These are phyloP conservation scores for Anthracocystis walkeri DNA, from an alignment of 1,284 basidiomycete genomes.

Conservation along the genomic window DNA sequence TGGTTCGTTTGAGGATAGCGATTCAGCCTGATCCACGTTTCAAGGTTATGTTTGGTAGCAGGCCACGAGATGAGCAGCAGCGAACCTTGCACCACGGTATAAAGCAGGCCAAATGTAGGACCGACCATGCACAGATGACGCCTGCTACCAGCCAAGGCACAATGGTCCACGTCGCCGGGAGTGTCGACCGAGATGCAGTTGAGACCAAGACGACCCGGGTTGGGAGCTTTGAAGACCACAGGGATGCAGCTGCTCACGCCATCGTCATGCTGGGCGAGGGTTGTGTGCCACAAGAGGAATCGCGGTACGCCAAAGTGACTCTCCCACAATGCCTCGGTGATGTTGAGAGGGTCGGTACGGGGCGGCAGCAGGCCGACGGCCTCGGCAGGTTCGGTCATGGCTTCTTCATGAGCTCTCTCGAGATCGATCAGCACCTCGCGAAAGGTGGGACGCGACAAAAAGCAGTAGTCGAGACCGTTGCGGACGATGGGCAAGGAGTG, in stretches of 20 bases:
- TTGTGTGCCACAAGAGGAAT: constrained; percentile 18
- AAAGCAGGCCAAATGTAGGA: constrained; percentile 23
- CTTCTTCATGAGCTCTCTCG: constrained; percentile 5
- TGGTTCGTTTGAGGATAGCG: constrained; percentile 1
- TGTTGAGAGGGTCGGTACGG: constrained; percentile 1
- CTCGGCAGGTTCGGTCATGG: constrained; percentile 9
- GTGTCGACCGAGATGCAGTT: constrained; percentile 7
- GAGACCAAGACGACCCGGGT: constrained; percentile 7
- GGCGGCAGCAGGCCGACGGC: constrained; percentile 8
- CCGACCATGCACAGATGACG: constrained; percentile 12
- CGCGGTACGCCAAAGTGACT: constrained; percentile 29
- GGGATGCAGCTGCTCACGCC: constrained; percentile 14
- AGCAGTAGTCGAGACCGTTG: constrained; percentile 41
- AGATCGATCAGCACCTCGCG: constrained; percentile 28
- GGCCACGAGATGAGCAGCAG: constrained; percentile 40
- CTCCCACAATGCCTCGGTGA: constrained; percentile 37
- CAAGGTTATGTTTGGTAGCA: constrained; percentile 20
- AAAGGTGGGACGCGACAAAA: constrained; percentile 24
- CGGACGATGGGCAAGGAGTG: constrained; percentile 14
- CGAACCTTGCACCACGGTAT: constrained; percentile 28
- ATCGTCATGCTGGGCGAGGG: background rate
- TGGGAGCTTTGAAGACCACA: constrained; percentile 8
- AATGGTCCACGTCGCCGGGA: constrained; percentile 14
- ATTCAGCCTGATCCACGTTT: constrained; percentile 16
- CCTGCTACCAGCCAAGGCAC: constrained; percentile 29